phyloP scores from a whole-genome alignment of 2,329 filamentous ascomycete genomes.

The Daldinia sp. region DNA sequence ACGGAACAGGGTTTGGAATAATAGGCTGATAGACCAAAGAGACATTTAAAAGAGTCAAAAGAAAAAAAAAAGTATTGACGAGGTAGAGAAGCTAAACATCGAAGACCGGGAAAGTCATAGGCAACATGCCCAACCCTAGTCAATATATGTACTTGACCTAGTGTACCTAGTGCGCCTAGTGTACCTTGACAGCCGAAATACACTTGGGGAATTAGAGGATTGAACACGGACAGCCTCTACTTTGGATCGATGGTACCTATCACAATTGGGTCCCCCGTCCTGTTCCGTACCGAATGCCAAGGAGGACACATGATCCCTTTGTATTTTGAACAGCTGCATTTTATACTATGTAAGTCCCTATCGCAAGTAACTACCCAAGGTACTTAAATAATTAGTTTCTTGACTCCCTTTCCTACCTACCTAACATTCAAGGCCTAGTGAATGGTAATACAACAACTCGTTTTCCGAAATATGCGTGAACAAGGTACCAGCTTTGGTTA shows the following conservation, averaged over 20 bases:
- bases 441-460: not conserved
- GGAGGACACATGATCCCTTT: constrained; percentile 26
- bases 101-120: constrained; percentile 14
- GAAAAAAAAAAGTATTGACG: constrained; percentile 16
- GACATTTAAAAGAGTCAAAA: constrained; percentile 6
- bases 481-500: not conserved
- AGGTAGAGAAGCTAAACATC: constrained; percentile 25
- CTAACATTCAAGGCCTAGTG: not conserved
- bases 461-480: not conserved
- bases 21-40: constrained; percentile 33
- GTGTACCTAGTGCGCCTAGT: constrained; percentile 3
- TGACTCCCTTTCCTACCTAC: not conserved
- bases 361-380: not conserved
- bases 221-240: not conserved
- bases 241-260: constrained; percentile 12
- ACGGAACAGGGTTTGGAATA: constrained; percentile 25
- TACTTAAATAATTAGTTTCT: not conserved
- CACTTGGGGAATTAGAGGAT: constrained; percentile 8
- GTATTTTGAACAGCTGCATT: not conserved
- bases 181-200: constrained; percentile 4
- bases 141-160: constrained; percentile 12
- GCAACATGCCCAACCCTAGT: constrained; percentile 19
- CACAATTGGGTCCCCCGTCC: constrained; percentile 24
- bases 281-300: constrained; percentile 24
- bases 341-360: not conserved